phyloP scores from a whole-genome alignment of 305 asterid genomes.

The Fraxinus velutina region DNA sequence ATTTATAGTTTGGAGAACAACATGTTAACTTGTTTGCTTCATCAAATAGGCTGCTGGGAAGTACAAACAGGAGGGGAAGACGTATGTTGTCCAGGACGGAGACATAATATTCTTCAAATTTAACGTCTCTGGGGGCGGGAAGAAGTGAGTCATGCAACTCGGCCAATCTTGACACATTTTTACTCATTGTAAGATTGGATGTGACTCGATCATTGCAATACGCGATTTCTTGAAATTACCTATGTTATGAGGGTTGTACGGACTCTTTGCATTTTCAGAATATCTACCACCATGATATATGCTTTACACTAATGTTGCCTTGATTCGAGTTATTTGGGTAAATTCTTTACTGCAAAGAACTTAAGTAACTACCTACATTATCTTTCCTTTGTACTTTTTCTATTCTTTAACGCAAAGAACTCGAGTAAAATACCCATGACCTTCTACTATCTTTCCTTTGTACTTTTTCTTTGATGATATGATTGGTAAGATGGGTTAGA shows the following conservation, averaged over 20 bases:
- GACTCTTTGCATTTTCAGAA: constrained; percentile 10
- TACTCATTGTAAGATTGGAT: constrained; percentile 26
- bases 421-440: background rate
- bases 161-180: constrained; percentile 24
- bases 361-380: background rate
- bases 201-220: constrained; percentile 18
- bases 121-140: constrained; percentile 96
- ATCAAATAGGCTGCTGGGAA: constrained; percentile 76
- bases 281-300: background rate
- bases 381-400: background rate
- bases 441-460: background rate
- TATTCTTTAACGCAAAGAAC: background rate
- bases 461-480: background rate
- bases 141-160: constrained; percentile 55
- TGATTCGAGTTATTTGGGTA: background rate
- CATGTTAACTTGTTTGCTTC: constrained; percentile 3
- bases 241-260: constrained; percentile 29
- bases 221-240: constrained; percentile 11
- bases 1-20: background rate
- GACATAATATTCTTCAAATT: constrained; percentile 94
- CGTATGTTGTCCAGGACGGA: constrained; percentile 89
- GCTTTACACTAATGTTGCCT: background rate
- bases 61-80: constrained; percentile 95
- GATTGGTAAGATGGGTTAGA: background rate
- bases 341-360: background rate